Base-by-base conservation (phyloP, 257 asterid species). In the Nemophila menziesii region DNA sequence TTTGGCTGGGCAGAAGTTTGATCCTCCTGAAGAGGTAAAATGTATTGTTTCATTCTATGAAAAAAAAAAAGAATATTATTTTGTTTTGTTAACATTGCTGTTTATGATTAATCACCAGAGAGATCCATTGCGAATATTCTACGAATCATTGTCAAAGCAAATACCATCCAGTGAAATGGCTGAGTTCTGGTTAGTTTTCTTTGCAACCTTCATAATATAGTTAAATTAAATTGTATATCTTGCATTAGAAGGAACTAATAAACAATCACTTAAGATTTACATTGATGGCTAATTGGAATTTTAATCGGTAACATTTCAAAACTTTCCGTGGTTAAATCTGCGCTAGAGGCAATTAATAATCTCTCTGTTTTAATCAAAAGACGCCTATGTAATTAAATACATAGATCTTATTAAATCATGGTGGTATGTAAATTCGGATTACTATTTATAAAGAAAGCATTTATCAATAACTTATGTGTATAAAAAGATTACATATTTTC, bases 131-230 rank as follows among this genome's bases (percentile, higher is more conserved):
- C 56, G 82, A 44, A 62, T 77, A 48, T 77, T 77, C 51, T 77
- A 77, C 37, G 87, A 73, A 56, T 67, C 87, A 0, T 53, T 77
- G 19, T 77, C 79, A 5, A 49, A 73, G 66, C 87, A 77, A 77
- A 77, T 77, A 58, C 82, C 79, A 13, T 70, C 79, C 10, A 77
- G 87, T 50, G 87, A 77, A 62, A 77, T 77, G 87, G 82, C 82
- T 7, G 82, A 73, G 34, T 67, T 73, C 52, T 77, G 87, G 87
- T 77, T 57, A 67, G 79, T 67, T 59, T 18, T 33, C 33, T 53
- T 15, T 4, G 8, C 2, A 16, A 39, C 19, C 20, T 14, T 14
- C 20, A 14, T 2, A 4, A 39, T 17, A n/a, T 29, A 29, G 36
- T 13, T 29, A 29, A 29, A 5, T 29, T 7, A 29, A 29, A 2